Percentiles rank a stretch among this genome's conserved stretches.
Conservation (phyloP, 2,329 filamentous ascomycete genomes). For the Phialemoniopsis sp. region DNA sequence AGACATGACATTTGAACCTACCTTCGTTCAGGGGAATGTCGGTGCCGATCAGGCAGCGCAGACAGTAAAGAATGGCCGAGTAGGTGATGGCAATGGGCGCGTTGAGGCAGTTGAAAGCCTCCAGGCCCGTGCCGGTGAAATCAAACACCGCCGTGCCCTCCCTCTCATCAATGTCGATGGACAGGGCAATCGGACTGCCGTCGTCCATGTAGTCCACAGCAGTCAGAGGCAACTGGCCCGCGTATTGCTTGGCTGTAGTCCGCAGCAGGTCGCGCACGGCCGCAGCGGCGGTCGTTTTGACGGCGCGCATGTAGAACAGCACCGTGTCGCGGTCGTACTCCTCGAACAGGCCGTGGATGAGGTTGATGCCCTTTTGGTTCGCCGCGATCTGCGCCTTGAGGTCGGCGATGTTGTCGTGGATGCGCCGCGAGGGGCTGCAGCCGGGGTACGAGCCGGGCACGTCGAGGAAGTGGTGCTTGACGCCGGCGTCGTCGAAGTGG, state of each 20-base stretch:
- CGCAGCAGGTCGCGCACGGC: constrained; percentile 71
- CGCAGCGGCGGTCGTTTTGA: constrained; percentile 70
- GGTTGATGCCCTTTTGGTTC: constrained; percentile 69
- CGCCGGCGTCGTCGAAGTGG: constrained; percentile 65
- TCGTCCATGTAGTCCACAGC: constrained; percentile 66
- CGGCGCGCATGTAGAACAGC: constrained; percentile 72
- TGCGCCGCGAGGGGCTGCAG: constrained; percentile 65
- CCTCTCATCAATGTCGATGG: constrained; percentile 21
- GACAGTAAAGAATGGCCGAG: constrained; percentile 24
- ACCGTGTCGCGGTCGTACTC: constrained; percentile 71
- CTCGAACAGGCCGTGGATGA: constrained; percentile 66
- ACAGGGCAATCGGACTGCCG: constrained; percentile 23
- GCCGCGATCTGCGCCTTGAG: constrained; percentile 71
- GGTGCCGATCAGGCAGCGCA: constrained; percentile 17
- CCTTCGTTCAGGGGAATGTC: constrained; percentile 26
- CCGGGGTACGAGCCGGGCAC: constrained; percentile 64
- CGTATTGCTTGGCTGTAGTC: constrained; percentile 55
- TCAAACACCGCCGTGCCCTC: constrained; percentile 26
- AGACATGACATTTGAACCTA: too few species aligned
- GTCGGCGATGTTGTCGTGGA: constrained; percentile 70
- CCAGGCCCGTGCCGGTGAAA: constrained; percentile 31
- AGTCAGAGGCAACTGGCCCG: constrained; percentile 57
- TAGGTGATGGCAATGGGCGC: constrained; percentile 29
- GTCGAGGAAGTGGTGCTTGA: constrained; percentile 59
- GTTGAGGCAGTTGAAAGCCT: constrained; percentile 18